Conservation (phyloP, 1,284 basidiomycete genomes). For the Takashimella tepidaria region DNA sequence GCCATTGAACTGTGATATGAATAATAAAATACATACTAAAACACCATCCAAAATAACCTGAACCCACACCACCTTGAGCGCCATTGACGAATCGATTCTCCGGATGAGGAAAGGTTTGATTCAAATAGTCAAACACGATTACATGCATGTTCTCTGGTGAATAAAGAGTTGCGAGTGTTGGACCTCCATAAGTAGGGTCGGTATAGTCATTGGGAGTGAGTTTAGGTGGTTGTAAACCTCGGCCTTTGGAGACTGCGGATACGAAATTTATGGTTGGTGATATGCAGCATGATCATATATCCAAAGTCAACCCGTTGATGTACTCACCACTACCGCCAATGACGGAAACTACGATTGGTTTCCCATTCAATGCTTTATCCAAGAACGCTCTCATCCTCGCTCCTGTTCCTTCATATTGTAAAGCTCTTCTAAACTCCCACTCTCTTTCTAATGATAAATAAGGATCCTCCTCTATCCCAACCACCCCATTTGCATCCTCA, state of each 20-base stretch:
- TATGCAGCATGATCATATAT: too few species aligned
- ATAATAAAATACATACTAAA: constrained; percentile 34
- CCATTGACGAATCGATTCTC: constrained; percentile 36
- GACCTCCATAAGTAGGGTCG: background rate
- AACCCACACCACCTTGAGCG: constrained; percentile 44
- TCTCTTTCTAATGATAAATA: constrained; percentile 7
- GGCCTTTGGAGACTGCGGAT: constrained; percentile 41
- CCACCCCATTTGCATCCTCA: too few species aligned
- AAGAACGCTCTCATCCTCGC: constrained; percentile 34
- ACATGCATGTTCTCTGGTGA: constrained; percentile 43
- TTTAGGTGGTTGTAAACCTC: constrained; percentile 24
- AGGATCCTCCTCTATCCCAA: background rate
- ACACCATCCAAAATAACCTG: constrained; percentile 44
- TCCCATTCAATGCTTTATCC: constrained; percentile 33
- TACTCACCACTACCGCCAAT: constrained; percentile 41
- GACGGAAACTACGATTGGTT: constrained; percentile 36
- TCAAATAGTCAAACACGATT: constrained; percentile 42
- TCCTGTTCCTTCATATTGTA: constrained; percentile 36
- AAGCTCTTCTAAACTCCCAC: constrained; percentile 35
- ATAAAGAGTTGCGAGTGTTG: constrained; percentile 29
- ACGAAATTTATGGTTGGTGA: too few species aligned
- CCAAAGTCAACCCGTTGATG: too few species aligned
- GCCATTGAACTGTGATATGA: too few species aligned
- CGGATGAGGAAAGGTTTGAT: constrained; percentile 35
- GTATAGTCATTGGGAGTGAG: background rate